These are phyloP conservation scores for Neonectria hederae DNA, from an alignment of 2,329 filamentous ascomycete genomes.

Conservation along the genomic window DNA sequence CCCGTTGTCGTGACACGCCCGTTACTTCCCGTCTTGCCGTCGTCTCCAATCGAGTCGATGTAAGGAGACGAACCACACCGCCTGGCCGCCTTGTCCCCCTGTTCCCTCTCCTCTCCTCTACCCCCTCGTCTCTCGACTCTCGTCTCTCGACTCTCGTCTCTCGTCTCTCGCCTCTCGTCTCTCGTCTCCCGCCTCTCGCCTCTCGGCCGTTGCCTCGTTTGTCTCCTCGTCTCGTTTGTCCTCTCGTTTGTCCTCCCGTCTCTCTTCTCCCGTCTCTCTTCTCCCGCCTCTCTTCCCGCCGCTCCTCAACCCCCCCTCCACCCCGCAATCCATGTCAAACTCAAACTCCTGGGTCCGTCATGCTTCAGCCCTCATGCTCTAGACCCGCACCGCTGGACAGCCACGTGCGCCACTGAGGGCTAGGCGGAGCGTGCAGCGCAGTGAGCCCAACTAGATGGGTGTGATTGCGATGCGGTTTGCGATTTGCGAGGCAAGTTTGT, in stretches of 20 bases:
- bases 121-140: slow-evolving; percentile 16
- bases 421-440: background rate
- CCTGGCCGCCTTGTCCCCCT: slow-evolving; percentile 16
- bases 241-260: background rate
- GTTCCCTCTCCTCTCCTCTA: slow-evolving; percentile 17
- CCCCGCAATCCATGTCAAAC: slow-evolving; percentile 30
- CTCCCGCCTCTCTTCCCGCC: background rate
- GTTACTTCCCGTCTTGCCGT: background rate
- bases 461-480: slow-evolving; percentile 12
- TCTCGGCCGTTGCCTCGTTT: slow-evolving; percentile 10
- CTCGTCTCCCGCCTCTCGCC: slow-evolving; percentile 9
- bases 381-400: slow-evolving; percentile 42
- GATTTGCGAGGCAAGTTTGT: slow-evolving; percentile 8
- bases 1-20: background rate
- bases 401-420: background rate
- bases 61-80: background rate
- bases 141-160: background rate
- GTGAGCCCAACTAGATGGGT: slow-evolving; percentile 24
- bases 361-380: slow-evolving; percentile 23
- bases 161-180: slow-evolving; percentile 6
- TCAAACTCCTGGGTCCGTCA: slow-evolving; percentile 25
- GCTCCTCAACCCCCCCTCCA: too few species aligned
- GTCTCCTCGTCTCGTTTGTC: slow-evolving; percentile 18
- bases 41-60: background rate
- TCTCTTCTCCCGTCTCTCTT: background rate